phyloP scores from a whole-genome alignment of 139 green algal species.

The Chlorella sp. region DNA sequence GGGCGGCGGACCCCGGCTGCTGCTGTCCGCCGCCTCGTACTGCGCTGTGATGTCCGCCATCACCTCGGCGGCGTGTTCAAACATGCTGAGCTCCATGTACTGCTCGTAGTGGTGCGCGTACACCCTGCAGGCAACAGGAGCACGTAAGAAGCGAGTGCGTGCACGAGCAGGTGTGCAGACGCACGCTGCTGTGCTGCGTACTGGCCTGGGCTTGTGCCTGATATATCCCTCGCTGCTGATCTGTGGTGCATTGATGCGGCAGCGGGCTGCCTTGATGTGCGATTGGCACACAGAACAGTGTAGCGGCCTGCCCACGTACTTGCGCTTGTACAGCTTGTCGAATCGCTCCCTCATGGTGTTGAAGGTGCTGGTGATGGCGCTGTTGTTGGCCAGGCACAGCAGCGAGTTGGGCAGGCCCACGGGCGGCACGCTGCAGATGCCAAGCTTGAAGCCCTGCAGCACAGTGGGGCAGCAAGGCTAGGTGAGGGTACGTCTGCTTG shows the following conservation, averaged over 20 bases:
- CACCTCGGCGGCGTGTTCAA: constrained; percentile 38
- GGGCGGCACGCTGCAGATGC: constrained; percentile 57
- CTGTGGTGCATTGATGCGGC: too few relatives aligned
- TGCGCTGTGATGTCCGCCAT: constrained; percentile 26
- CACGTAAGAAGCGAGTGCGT: too few relatives aligned
- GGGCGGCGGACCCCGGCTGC: constrained; percentile 6
- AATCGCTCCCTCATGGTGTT: constrained; percentile 53
- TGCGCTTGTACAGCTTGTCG: constrained; percentile 40
- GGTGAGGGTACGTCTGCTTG: too few relatives aligned
- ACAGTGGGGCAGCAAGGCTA: too few relatives aligned
- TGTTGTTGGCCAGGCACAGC: constrained; percentile 73
- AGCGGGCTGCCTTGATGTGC: too few relatives aligned
- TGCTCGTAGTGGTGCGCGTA: constrained; percentile 72
- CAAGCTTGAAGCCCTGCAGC: constrained; percentile 69
- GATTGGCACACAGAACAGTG: too few relatives aligned
- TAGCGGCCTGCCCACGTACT: too few relatives aligned
- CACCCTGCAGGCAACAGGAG: constrained; percentile 28
- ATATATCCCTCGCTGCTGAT: too few relatives aligned
- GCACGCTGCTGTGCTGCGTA: too few relatives aligned
- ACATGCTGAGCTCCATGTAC: constrained; percentile 56
- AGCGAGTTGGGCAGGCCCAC: constrained; percentile 58
- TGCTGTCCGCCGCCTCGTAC: constrained; percentile 39
- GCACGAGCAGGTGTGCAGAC: too few relatives aligned
- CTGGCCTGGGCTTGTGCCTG: too few relatives aligned
- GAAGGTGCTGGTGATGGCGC: constrained; percentile 56